Percentiles rank a stretch among this genome's conserved stretches.
Conservation (phyloP, 83 land plant species). For the Larix sibirica region DNA sequence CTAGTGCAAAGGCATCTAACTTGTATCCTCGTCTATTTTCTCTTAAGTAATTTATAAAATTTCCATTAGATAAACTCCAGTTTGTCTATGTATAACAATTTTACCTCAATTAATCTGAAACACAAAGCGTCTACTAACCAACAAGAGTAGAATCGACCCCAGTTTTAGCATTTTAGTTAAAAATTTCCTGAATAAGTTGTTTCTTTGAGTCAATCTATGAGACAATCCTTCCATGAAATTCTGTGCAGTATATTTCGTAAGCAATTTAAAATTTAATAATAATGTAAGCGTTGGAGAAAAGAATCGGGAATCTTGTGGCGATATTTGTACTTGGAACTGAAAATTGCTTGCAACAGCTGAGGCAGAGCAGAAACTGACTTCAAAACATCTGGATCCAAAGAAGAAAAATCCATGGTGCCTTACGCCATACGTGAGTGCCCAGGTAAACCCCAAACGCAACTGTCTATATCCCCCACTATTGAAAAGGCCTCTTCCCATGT, state of each 20-base stretch:
- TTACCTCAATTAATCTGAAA: background rate
- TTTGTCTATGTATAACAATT: background rate
- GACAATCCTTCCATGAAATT: background rate
- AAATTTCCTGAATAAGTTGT: too few species aligned
- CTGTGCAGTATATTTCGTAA: background rate
- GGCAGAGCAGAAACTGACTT: constrained; percentile 53
- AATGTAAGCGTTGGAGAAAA: background rate
- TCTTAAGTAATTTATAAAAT: too few species aligned
- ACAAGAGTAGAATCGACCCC: too few species aligned
- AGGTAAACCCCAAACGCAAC: too few species aligned
- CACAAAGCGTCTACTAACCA: background rate
- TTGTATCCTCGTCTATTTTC: too few species aligned
- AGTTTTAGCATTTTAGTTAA: too few species aligned
- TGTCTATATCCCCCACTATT: background rate
- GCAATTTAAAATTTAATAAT: background rate
- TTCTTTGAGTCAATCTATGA: background rate
- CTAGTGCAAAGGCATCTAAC: too few species aligned
- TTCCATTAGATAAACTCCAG: background rate
- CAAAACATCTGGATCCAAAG: constrained; percentile 44
- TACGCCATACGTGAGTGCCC: too few species aligned
- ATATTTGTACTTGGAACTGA: constrained; percentile 57
- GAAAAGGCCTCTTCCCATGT: background rate
- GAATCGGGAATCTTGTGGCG: too few species aligned
- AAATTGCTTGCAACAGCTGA: constrained; percentile 40
- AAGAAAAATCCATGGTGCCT: constrained; percentile 1